Base-by-base conservation (phyloP, 805 yeast genomes). In the Wickerhamomyces subpelliculosus region DNA sequence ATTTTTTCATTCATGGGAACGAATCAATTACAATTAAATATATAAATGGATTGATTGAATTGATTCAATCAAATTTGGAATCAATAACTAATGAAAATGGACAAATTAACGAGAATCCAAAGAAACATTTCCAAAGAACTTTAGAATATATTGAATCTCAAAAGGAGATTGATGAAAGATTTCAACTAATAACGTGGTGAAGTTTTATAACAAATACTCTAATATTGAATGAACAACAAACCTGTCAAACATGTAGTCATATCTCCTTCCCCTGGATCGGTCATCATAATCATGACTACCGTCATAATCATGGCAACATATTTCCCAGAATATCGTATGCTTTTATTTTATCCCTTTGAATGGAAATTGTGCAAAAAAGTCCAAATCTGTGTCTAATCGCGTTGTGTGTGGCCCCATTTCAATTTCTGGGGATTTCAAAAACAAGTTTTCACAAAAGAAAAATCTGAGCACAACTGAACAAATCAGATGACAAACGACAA, bases 1-100 rank as follows among this genome's bases (percentile, higher is more conserved):
- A 88, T 54, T 93, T 82, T 60, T 82, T 84, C 58, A 81, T 84
- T 38, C 89, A 83, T 49, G 95, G 93, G 4, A 82, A 80, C 48
- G 73, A 72, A 34, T 66, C 63, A 24, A 78, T 90, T 23, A 82
- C 84, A 30, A 68, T 79, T 29, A 75, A 77, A 50, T 87, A 87
- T 52, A 78, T 90, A 52, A 86, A 84, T 52, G 95, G 96, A 9
- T 65, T 93, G 45, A 82, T 93, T 40, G 95, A 86, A 47, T 68
- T 93, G 51, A 86, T 89, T 35, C 72, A 72, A 42, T 78, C 81
- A 13, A 83, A 80, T 48, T 58, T 82, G 36, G 59, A 57, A 18
- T 45, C 51, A 3, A 38, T 45, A 44, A 45, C 32, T 14, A 40
- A 25, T 6, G 53, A 45, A 35, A 39, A 37, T 23, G 42, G 38